Percentiles rank a stretch among this genome's conserved stretches.
These are phyloP conservation scores for Aspergillus latus DNA, from an alignment of 2,329 filamentous ascomycete genomes.

Conservation along the genomic window DNA sequence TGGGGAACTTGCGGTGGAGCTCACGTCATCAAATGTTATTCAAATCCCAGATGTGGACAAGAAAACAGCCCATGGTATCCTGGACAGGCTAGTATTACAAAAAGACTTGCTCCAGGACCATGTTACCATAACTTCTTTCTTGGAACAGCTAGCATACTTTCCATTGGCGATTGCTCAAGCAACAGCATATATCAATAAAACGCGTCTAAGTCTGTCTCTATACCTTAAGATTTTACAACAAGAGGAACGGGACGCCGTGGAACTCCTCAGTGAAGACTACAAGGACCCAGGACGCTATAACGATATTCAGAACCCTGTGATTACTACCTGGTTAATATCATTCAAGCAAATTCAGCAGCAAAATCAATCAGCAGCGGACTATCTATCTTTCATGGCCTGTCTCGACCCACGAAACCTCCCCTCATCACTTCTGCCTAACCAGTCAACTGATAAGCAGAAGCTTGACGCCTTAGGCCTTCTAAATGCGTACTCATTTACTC, in stretches of 20 bases:
- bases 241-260: slow-evolving; percentile 2
- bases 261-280: slow-evolving; percentile 16
- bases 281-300: slow-evolving; percentile 10
- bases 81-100: background rate
- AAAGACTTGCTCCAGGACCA: slow-evolving; percentile 15
- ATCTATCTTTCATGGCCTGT: slow-evolving; percentile 15
- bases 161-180: slow-evolving; percentile 31
- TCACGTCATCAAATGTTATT: slow-evolving; percentile 11
- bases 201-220: background rate
- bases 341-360: slow-evolving; percentile 21
- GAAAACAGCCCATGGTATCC: background rate
- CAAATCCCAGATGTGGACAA: background rate
- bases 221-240: background rate
- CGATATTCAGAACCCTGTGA: slow-evolving; percentile 9
- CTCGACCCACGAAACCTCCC: slow-evolving; percentile 30
- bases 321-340: slow-evolving; percentile 13
- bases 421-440: slow-evolving; percentile 22
- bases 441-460: background rate
- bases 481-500: background rate
- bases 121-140: slow-evolving; percentile 8
- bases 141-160: slow-evolving; percentile 24
- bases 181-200: slow-evolving; percentile 23
- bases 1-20: background rate
- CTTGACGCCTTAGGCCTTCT: slow-evolving; percentile 4
- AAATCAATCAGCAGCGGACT: background rate